Evolutionary conservation across 495 filamentous ascomycete species (phyloP).

Genomic region (Hypoxylon fuscum): DNA sequence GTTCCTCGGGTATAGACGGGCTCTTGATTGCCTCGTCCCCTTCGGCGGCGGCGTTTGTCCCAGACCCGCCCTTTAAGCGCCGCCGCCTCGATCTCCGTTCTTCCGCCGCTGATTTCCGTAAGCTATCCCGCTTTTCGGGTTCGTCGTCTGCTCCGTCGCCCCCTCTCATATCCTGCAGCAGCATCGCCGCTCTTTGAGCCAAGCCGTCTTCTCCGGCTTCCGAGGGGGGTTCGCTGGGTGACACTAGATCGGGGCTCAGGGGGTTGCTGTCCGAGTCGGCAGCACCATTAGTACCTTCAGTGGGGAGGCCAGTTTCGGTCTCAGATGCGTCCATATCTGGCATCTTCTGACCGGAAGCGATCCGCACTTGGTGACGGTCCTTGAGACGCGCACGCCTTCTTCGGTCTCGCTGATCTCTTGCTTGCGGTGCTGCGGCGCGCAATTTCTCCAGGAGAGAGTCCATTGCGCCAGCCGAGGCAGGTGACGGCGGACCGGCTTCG

Average conservation of each 20-base stretch:
- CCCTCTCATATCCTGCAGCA: conserved; percentile 80
- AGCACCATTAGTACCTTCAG: conserved; percentile 25
- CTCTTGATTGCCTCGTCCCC: conserved; percentile 31
- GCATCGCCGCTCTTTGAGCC: conserved; percentile 80
- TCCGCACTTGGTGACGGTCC: conserved; percentile 90
- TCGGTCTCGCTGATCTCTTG: conserved; percentile 85
- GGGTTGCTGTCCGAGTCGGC: conserved; percentile 48
- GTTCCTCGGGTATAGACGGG: conserved; percentile 32
- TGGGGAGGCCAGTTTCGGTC: conserved; percentile 48
- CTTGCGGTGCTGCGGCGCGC: conserved; percentile 89
- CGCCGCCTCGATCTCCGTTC: conserved; percentile 45
- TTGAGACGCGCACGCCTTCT: conserved; percentile 86
- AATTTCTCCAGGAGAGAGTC: conserved; percentile 96
- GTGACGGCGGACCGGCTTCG: conserved; percentile 64
- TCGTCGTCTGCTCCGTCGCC: conserved; percentile 67
- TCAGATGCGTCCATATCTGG: conserved; percentile 70
- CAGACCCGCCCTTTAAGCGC: conserved; percentile 40
- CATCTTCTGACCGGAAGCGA: conserved; percentile 85
- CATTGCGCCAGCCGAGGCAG: conserved; percentile 90
- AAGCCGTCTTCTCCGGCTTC: conserved; percentile 76
- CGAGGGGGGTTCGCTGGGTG: conserved; percentile 50
- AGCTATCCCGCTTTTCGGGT: conserved; percentile 64
- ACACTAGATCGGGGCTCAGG: conserved; percentile 48
- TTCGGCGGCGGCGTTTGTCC: conserved; percentile 22
- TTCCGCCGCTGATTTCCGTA: conserved; percentile 59